phyloP scores from a whole-genome alignment of 371 early-diverging fungal genomes.

The Lichtheimia ramosa region DNA sequence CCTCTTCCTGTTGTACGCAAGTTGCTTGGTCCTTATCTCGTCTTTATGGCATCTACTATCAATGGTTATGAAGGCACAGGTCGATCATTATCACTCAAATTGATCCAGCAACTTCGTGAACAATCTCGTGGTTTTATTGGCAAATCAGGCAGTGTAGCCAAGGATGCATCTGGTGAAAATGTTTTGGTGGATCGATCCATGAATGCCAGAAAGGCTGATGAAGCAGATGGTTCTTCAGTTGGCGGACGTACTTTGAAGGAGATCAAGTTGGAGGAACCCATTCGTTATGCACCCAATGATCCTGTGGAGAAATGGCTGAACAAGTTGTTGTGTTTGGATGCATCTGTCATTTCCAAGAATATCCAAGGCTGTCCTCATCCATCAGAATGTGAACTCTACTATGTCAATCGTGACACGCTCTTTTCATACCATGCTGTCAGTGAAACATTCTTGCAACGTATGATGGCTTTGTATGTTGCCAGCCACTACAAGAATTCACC shows the following conservation, averaged over 20 bases:
- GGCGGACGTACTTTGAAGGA: constrained; percentile 86
- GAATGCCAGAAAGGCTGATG: constrained; percentile 46
- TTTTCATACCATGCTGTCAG: constrained; percentile 95
- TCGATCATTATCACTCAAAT: constrained; percentile 93
- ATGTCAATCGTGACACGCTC: constrained; percentile 95
- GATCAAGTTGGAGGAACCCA: constrained; percentile 92
- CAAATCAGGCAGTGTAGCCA: constrained; percentile 43
- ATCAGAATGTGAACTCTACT: constrained; percentile 91
- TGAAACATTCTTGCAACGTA: constrained; percentile 95
- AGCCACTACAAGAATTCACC: constrained; percentile 99
- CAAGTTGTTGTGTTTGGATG: constrained; percentile 92
- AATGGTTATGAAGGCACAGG: constrained; percentile 99
- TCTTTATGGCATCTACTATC: constrained; percentile 99
- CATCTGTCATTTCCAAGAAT: constrained; percentile 71
- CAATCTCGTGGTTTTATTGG: constrained; percentile 81
- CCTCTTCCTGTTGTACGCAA: constrained; percentile 92
- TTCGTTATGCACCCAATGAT: constrained; percentile 93
- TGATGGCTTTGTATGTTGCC: constrained; percentile 96
- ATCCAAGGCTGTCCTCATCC: constrained; percentile 92
- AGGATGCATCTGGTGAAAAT: constrained; percentile 43
- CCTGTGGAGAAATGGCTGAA: constrained; percentile 98
- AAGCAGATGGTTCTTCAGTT: constrained; percentile 29
- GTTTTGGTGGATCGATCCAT: constrained; percentile 59
- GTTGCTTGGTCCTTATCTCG: constrained; percentile 92
- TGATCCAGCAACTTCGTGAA: constrained; percentile 92